Base-by-base conservation (phyloP, 2,329 filamentous ascomycete genomes). In the Fusarium sp. region DNA sequence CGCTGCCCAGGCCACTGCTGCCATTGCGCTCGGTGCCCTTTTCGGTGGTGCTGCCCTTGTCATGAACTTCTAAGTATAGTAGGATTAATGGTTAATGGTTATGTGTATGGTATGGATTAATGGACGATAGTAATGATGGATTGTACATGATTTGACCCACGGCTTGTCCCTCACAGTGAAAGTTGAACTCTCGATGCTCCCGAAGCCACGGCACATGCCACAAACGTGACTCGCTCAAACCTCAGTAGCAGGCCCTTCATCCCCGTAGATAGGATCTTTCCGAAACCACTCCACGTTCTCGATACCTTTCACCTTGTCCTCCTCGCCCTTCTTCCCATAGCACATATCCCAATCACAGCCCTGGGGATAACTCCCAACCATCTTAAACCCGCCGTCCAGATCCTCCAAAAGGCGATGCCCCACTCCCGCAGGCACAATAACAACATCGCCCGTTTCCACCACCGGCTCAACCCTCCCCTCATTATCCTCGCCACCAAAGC, bases 261-360 rank as follows among this genome's bases (percentile, higher is more conserved):
- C 39, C 1, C 73, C 73, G 41, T 75, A 75, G 7, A 75, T 18
- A 20, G 73, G 73, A 72, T 75, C 73, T 31, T 44, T 33, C 15
- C 41, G 22, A n/a, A 75, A 65, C 73, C 73, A 75, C 7, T 57
- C 47, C 15, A 75, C 6, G 2, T 36, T 13, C 7, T 66, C 38
- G 3, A 75, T 74, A 1, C 31, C 50, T 3, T 67, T 22, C 13
- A 75, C 68, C 58, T 74, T 75, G 0, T 30, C 38, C 26, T 75
- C 61, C 24, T 77, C 91, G 0, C 84, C 88, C 41, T 83, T 75
- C 57, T 83, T 83, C 3, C 91, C 91, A 82, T 93, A 92, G 74
- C 91, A 93, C 91, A 93, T 93, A 79, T 93, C 91, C 90, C 90
- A 93, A 24, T 83, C 85, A 22, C 82, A 82, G 0, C 85, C 87